Evolutionary conservation across 2,329 filamentous ascomycete species (phyloP), one percentile per base, ranked within the genome.

Genomic region (Albophoma yamanashiensis): DNA sequence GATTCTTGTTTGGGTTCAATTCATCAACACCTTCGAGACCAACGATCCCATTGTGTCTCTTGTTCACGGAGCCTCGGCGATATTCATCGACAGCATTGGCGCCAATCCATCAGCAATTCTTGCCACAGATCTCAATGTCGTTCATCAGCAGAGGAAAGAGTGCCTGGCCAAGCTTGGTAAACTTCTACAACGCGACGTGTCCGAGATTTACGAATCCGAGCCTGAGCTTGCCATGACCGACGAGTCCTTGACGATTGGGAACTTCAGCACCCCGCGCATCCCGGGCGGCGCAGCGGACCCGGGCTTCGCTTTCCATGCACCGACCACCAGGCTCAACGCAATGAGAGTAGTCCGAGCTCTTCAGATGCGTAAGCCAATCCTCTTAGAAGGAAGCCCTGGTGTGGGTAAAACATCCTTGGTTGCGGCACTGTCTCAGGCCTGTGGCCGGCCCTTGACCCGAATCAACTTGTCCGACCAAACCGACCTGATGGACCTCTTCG

Each of bases 401-500:
- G 94, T 99, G 27, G 94, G 94, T 60, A 99, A 99, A 77, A 99
- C 94, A 0, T 96, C 93, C 1, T 81, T 99, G 17, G 86, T 99
- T 27, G 88, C 89, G 55, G 92, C 94, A 0, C 79, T 99, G 55
- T 89, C 95, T 1, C 83, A 84, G 65, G 86, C 88, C 4, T 89
- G 91, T 64, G 91, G 92, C 6, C 88, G 88, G 63, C 88, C 89
- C 9, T 76, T 99, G 63, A 96, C 92, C 0, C 84, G 94, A 67
- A 97, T 99, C 74, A 99, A 99, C 69, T 79, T 99, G 62, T 97
- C 94, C 0, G 94, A 99, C 67, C 94, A 99, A 75, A 99, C 95
- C 0, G 94, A 99, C 73, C 78, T 99, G 57, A 97, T 97, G 83
- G 94, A 99, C 71, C 79, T 99, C 1, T 99, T 99, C 71, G 94